These are phyloP conservation scores for Saccharomycopsis amapae DNA, from an alignment of 805 yeast genomes.

Conservation along the genomic window DNA sequence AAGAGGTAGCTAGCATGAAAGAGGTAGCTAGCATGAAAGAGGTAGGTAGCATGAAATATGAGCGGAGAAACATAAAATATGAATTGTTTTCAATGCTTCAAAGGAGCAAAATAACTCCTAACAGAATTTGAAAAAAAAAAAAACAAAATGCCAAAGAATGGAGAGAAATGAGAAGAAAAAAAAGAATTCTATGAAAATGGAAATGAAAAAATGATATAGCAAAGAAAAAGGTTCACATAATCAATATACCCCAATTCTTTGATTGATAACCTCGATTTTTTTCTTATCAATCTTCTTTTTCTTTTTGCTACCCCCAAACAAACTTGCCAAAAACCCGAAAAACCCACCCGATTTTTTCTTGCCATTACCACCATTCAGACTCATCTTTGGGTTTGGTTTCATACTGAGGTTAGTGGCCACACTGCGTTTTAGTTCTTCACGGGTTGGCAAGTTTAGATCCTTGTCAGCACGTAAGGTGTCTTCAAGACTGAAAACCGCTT, in stretches of 20 bases:
- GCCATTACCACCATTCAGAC: background rate
- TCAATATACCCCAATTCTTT: conserved; percentile 17
- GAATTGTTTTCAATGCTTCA: no score
- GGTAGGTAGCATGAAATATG: no score
- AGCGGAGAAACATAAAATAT: no score
- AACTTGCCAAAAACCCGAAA: conserved; percentile 6
- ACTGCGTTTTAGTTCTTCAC: conserved; percentile 7
- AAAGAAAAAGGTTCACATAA: no score
- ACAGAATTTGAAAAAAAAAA: no score
- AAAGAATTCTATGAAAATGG: background rate
- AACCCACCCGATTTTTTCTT: conserved; percentile 11
- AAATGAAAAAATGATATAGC: background rate
- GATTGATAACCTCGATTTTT: conserved; percentile 17
- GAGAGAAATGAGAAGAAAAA: no score
- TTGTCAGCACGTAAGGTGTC: conserved; percentile 18
- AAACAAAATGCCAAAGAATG: no score
- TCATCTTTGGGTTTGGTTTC: background rate
- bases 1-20: no score
- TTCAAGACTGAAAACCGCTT: conserved; percentile 17
- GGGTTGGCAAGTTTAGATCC: conserved; percentile 11
- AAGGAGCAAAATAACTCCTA: no score
- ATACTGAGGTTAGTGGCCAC: conserved; percentile 7
- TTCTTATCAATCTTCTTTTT: conserved; percentile 10
- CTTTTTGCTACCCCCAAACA: conserved; percentile 16
- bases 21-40: no score